Conservation (phyloP, 2,329 filamentous ascomycete genomes). For the Colletotrichum sp. region DNA sequence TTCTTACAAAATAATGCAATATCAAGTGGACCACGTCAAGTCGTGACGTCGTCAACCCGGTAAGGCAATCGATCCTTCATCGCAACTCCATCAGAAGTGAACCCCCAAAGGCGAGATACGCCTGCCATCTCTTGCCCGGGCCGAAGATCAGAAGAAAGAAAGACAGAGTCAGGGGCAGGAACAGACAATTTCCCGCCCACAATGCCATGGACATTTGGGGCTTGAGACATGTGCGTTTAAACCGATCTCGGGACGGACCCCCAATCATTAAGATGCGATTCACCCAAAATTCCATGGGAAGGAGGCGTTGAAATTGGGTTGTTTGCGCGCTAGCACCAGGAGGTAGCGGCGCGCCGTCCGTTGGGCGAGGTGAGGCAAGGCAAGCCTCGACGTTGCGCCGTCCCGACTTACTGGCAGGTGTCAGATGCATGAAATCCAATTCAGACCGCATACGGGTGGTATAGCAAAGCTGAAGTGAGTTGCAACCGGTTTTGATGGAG, state of each 20-base stretch:
- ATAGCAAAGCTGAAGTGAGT: not conserved
- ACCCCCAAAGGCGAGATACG: not conserved
- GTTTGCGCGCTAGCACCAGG: not conserved
- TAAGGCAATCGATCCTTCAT: not conserved
- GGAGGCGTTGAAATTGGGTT: not conserved
- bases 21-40: not conserved
- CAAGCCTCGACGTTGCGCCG: not conserved
- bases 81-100: not conserved
- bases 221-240: not conserved
- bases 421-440: not conserved
- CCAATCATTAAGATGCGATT: not conserved
- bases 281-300: not conserved
- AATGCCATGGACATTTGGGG: not conserved
- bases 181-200: not conserved
- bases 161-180: not conserved
- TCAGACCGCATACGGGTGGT: not conserved
- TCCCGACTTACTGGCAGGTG: constrained; percentile 7
- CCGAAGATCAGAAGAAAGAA: constrained; percentile 8
- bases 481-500: not conserved
- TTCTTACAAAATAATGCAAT: not conserved
- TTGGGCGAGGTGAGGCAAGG: not conserved
- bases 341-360: not conserved
- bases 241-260: not conserved
- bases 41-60: not conserved
- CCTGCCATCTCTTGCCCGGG: not conserved